These are phyloP conservation scores for Discostella stelligera DNA, from an alignment of 352 stramenopile species.

Conservation along the genomic window DNA sequence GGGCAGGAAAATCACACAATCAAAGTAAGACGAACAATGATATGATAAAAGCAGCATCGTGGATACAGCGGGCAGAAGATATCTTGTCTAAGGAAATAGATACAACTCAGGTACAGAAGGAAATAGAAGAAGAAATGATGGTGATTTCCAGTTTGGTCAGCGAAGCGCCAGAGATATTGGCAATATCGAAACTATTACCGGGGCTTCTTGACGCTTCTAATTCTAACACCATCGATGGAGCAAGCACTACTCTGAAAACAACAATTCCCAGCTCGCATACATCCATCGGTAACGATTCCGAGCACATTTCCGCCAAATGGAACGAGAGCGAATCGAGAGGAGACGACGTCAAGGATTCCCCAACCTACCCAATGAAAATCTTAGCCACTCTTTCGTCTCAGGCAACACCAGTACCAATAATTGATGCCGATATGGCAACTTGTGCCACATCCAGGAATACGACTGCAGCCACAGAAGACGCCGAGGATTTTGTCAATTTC, in stretches of 20 bases:
- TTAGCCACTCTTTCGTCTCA: constrained; percentile 48
- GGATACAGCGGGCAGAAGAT: constrained; percentile 30
- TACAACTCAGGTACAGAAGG: not conserved
- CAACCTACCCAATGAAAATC: constrained; percentile 43
- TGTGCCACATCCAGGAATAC: not conserved
- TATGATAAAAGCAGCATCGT: constrained; percentile 26
- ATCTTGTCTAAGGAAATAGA: constrained; percentile 34
- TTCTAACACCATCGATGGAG: constrained; percentile 8
- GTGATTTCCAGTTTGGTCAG: constrained; percentile 32
- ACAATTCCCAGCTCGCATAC: not conserved
- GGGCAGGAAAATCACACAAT: constrained; percentile 7
- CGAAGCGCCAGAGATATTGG: constrained; percentile 34
- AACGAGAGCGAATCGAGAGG: constrained; percentile 5
- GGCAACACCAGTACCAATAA: constrained; percentile 36
- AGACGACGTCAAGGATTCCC: constrained; percentile 7
- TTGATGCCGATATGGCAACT: constrained; percentile 3
- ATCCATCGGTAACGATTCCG: not conserved
- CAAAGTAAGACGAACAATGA: constrained; percentile 27
- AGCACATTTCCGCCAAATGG: not conserved
- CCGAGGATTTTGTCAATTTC: constrained; percentile 51
- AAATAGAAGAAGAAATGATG: constrained; percentile 22
- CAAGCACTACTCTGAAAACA: constrained; percentile 1
- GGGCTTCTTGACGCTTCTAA: constrained; percentile 6
- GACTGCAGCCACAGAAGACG: constrained; percentile 51
- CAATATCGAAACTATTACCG: constrained; percentile 25